Evolutionary conservation across 73 alveolate genomes (phyloP), one percentile per base, ranked within the genome.

Genomic region (Tetrahymena malaccensis): DNA sequence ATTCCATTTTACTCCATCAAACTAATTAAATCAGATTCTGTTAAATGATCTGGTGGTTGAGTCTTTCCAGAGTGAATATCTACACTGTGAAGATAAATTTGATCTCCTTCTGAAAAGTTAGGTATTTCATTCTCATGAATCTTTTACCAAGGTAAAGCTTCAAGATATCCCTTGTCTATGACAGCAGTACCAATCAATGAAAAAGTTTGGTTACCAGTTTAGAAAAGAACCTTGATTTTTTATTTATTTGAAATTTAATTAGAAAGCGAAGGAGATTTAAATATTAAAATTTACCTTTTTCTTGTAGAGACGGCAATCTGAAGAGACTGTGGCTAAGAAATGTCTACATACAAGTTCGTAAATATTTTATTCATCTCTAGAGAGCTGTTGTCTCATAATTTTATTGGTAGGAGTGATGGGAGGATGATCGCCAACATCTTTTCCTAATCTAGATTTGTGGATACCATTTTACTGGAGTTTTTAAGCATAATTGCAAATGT

Each of bases 341-440:
- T 99, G 98, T 93, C 99, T 98, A 35, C 99, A 97, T 93, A 99
- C 98, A 70, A 85, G 94, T 89, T 93, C 98, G 33, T 97, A 97
- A 70, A 97, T 43, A 16, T 97, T 95, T 34, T 85, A 93, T 11
- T 95, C 98, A 34, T 96, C 98, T 9, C 97, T 96, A 10, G 96
- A 96, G 31, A 99, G 98, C 37, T 97, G 97, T 93, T 96, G 97
- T 34, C 98, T 96, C 34, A 99, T 27, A 31, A 70, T 99, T 38
- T 98, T 98, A 55, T 98, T 98, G n/a, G 99, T 99, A 0, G 99
- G 99, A 34, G 99, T 99, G 35, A 99, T 99, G 13, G 99, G 99
- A 10, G 99, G 99, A 96, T 99, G 99, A 94, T 99, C 99, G 12
- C 99, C 99, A 35, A 98, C 99, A 96, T 99, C 99, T 25, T 97